Evolutionary conservation across 2,329 filamentous ascomycete genomes (phyloP), one percentile per base, ranked within the genome.

Genomic region (Talaromyces sp.): DNA sequence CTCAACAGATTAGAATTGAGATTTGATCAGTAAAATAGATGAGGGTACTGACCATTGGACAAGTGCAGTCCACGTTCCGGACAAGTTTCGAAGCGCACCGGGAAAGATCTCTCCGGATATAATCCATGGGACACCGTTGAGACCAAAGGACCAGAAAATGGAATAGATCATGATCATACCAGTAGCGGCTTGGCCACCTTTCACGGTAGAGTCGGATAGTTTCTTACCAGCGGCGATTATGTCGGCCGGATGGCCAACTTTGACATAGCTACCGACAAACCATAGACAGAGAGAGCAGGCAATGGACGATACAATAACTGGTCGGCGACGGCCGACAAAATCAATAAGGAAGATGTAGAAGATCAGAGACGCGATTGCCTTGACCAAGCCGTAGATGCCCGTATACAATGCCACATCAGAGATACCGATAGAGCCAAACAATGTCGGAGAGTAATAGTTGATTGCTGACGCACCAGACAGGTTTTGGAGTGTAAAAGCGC

Each of bases 71-170:
- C 48, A 52, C n/a, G 48, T 52, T 33, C 48, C 48, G 16, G 48
- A 52, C 24, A 81, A 72, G 19, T 73, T 75, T 6, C 78, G 72
- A 19, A 80, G 68, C 0, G 74, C 74, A 3, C 72, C 72, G 0
- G 79, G 78, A 68, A 81, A 80, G 27, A 80, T 81, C 67, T 81
- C 78, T 1, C 78, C 73, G 1, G 75, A 77, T n/a, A 80, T 76
- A 66, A 81, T 80, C 77, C 78, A 80, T 0, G 77, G 78, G 0
- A 80, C 67, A 2, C 78, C 78, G 56, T 80, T 80, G 1, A 75
- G 72, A 45, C 77, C 76, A 47, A 78, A 76, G 9, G 72, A 75
- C 77, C 76, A 80, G 48, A 68, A 69, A 2, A 70, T 52, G n/a
- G 63, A 68, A 57, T 68, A 71, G 13, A 71, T 70, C 70, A 71